Base-by-base conservation (phyloP, 2,329 filamentous ascomycete species). In the Pezizomycotina sp. region DNA sequence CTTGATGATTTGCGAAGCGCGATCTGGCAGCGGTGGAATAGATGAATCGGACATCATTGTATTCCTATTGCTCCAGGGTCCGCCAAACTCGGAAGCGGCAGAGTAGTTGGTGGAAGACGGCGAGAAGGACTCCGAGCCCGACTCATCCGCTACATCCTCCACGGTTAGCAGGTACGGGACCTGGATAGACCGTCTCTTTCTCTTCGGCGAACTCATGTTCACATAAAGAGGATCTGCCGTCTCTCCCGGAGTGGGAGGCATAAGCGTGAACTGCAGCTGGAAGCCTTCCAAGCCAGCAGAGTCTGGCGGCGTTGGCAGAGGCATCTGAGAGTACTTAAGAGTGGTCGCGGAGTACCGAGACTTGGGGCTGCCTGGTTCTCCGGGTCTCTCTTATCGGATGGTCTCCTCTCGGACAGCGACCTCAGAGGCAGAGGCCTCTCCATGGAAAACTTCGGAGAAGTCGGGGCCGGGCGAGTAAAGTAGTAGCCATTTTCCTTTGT, bases 71-170 rank as follows among this genome's bases (percentile, higher is more conserved):
- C 32, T 39, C n/a, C 29, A 36, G 15, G 32, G 30, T 15, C 37
- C 41, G 9, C 40, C 40, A 24, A 40, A 44, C 16, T 44, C 41
- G 18, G 41, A 44, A 10, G 41, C 32, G 19, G 36, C 41, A 8
- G 41, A 44, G 22, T 44, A 44, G 24, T 44, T 44, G 12, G 41
- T 44, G 18, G 41, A 44, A 16, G 36, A 40, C 12, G 41, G 41
- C 10, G 41, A 44, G 13, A 44, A 44, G 30, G 36, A 44, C 27
- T 44, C 41, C n/a, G n/a, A n/a, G n/a, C n/a, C n/a, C 5, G 36
- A 26, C 18, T 44, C 32, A 16, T 44, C 41, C 18, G 39, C 41
- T 10, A 36, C 34, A 31, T 44, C 41, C 18, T 39, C 41, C 9
- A 44, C 41, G 5, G 41, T 44, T 6, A 44, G 41, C 33, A 40